A percentile compares a stretch with the other conserved stretches of the same genome.
phyloP scores from a whole-genome alignment of 768 basidiomycete genomes.

The Nidularia sp. region DNA sequence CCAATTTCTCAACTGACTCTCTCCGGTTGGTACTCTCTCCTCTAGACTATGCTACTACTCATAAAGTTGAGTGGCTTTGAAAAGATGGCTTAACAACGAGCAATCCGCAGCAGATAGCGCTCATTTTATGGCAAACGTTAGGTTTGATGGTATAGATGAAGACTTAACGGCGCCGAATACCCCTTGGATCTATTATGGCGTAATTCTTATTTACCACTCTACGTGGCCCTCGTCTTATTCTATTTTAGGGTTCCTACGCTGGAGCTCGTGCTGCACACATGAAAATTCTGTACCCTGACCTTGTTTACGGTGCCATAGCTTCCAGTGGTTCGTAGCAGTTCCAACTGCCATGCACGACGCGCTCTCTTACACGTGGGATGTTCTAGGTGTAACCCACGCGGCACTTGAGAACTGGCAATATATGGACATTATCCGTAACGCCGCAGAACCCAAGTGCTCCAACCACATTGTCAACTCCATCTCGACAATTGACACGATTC shows the following conservation, averaged over 20 bases:
- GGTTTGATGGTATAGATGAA: conserved; percentile 66
- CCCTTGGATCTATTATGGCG: conserved; percentile 94
- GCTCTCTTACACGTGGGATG: background rate
- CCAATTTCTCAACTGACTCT: conserved; percentile 77
- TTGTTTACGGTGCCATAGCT: conserved; percentile 89
- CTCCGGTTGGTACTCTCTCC: conserved; percentile 47
- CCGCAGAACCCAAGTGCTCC: conserved; percentile 62
- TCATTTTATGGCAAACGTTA: conserved; percentile 81
- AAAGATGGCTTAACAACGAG: conserved; percentile 83
- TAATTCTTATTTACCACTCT: conserved; percentile 24
- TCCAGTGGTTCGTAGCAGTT: conserved; percentile 58
- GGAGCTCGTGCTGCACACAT: conserved; percentile 93
- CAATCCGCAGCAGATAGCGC: conserved; percentile 91
- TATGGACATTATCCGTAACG: conserved; percentile 73
- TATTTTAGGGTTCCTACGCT: conserved; percentile 75
- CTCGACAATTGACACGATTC: conserved; percentile 55
- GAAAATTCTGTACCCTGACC: conserved; percentile 79
- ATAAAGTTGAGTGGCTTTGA: background rate
- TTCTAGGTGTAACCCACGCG: conserved; percentile 80
- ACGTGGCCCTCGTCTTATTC: conserved; percentile 2
- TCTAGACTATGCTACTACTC: conserved; percentile 1
- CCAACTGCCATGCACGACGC: background rate
- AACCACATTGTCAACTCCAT: conserved; percentile 54
- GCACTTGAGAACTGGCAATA: conserved; percentile 82
- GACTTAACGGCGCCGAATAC: conserved; percentile 68